Evolutionary conservation across 164 flowering plant species (phyloP), one percentile per base, ranked within the genome.

Genomic region (Buxus sempervirens): DNA sequence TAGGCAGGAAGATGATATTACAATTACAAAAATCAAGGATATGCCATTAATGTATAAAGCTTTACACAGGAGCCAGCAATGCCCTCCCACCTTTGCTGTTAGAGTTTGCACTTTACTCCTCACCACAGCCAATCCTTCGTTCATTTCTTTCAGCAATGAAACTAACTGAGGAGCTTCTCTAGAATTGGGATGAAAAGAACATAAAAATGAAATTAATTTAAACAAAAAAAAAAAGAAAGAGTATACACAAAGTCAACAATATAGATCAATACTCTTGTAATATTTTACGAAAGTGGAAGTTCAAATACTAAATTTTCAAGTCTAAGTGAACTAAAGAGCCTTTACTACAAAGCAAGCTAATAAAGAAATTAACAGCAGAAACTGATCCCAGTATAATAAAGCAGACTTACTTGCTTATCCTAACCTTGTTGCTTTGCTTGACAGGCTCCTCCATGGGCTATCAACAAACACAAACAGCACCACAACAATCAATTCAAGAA

Each of bases 71-170:
- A 22, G 42, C 21, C 14, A 24, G 14, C 14, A 24, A 22, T 14
- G 21, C 9, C 26, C 45, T 57, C 41, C 5, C 66, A 92, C 98
- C 86, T 88, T 90, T 15, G 72, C 77, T 32, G 89, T 87, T 63
- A 90, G 70, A 66, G 76, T 76, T 80, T 87, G 78, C 15, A 92
- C 83, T 81, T 90, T 92, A 63, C 63, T 73, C 72, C 79, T 83
- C 63, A 92, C 86, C 1, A 58, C 55, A 79, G 90, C 98, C 68
- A 92, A 82, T 53, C 93, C 96, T 15, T 75, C 89, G 71, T 92
- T 88, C 91, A 90, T 92, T 69, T 92, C 95, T 70, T 85, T 89
- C 79, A 92, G 62, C 41, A 89, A 68, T 9, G 86, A 77, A 58
- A 74, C 79, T 60, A 90, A 69, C 36, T 79, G 88, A 26, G 89